phyloP scores from a whole-genome alignment of 306 rosid species.

The Carpinus fangiana region DNA sequence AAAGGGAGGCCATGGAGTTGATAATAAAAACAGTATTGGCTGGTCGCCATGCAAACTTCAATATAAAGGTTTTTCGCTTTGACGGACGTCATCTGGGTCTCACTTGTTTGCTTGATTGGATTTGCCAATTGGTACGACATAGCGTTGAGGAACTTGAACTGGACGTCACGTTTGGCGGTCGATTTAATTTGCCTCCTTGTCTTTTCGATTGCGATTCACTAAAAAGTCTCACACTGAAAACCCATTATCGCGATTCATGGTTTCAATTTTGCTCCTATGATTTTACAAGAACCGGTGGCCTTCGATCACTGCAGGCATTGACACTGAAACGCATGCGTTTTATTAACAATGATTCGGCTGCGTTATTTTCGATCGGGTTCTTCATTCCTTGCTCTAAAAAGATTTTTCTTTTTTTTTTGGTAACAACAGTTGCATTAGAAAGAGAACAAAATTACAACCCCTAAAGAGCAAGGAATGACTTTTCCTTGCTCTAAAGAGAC shows the following conservation, averaged over 20 bases:
- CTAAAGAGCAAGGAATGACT: too few relatives aligned
- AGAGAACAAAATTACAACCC: too few relatives aligned
- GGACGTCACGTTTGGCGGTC: not conserved
- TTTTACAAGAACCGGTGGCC: not conserved
- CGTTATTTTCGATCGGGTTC: not conserved
- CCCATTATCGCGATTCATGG: too few relatives aligned
- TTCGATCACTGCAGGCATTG: not conserved
- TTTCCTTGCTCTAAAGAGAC: not conserved
- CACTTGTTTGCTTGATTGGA: slow-evolving; percentile 8
- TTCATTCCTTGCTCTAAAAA: not conserved
- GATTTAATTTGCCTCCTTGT: not conserved
- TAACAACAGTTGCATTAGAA: too few relatives aligned
- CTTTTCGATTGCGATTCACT: not conserved
- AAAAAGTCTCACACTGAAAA: not conserved
- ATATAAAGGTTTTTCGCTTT: slow-evolving; percentile 6
- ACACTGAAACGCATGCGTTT: not conserved
- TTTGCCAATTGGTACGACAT: not conserved
- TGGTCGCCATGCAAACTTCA: not conserved
- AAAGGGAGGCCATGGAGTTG: not conserved
- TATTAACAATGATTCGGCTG: not conserved
- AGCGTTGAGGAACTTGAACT: not conserved
- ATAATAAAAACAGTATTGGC: not conserved
- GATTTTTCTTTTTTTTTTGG: too few relatives aligned
- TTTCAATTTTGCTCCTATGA: not conserved
- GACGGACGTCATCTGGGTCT: not conserved